phyloP scores from a whole-genome alignment of 768 basidiomycete genomes.

The Strobilomyces dryophilus region DNA sequence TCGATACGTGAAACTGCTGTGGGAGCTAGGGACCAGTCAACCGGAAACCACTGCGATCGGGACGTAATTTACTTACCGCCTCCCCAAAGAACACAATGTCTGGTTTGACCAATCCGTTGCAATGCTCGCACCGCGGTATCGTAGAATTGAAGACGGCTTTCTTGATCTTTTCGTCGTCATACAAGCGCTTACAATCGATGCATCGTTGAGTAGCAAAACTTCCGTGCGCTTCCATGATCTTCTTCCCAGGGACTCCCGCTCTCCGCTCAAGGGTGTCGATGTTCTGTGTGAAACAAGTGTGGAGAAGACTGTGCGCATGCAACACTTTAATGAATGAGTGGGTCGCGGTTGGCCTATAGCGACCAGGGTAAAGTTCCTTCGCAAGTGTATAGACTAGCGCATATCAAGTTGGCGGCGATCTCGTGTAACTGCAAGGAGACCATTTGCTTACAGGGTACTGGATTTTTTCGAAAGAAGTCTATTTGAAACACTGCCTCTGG shows the following conservation, averaged over 20 bases:
- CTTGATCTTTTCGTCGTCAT: slow-evolving; percentile 66
- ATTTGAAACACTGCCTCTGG: slow-evolving; percentile 97
- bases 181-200: slow-evolving; percentile 61
- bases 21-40: slow-evolving; percentile 55
- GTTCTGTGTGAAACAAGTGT: slow-evolving; percentile 85
- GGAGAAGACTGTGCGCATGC: slow-evolving; percentile 60
- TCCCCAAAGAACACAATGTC: slow-evolving; percentile 95
- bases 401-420: background rate
- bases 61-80: slow-evolving; percentile 40
- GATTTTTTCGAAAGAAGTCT: slow-evolving; percentile 74
- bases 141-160: slow-evolving; percentile 53
- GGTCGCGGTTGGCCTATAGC: slow-evolving; percentile 80
- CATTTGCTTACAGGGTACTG: slow-evolving; percentile 62
- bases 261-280: slow-evolving; percentile 89
- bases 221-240: slow-evolving; percentile 93
- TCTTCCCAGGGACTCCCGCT: slow-evolving; percentile 68
- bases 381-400: slow-evolving; percentile 81
- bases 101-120: slow-evolving; percentile 81
- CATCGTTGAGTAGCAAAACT: slow-evolving; percentile 89
- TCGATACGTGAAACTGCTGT: slow-evolving; percentile 52
- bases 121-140: slow-evolving; percentile 58
- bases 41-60: background rate
- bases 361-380: slow-evolving; percentile 88
- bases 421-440: background rate
- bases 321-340: slow-evolving; percentile 90